phyloP scores from a whole-genome alignment of 352 stramenopile species.

The Globisporangium radiosum region DNA sequence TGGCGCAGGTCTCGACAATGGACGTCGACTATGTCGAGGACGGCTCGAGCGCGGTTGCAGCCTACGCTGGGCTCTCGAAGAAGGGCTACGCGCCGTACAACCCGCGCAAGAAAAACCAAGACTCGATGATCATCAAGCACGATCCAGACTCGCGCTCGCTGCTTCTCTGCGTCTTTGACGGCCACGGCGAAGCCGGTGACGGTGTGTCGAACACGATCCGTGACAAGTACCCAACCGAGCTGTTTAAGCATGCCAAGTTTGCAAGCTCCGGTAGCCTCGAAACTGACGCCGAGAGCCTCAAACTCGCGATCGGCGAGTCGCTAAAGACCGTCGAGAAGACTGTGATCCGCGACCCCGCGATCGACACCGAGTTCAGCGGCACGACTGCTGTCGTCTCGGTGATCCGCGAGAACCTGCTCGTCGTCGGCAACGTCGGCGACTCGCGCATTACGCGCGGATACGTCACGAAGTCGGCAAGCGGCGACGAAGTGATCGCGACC shows the following conservation, averaged over 20 bases:
- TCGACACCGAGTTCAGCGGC: constrained; percentile 92
- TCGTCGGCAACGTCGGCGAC: constrained; percentile 97
- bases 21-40: constrained; percentile 64
- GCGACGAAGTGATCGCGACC: constrained; percentile 22
- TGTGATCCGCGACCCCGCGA: constrained; percentile 85
- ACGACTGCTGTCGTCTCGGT: constrained; percentile 76
- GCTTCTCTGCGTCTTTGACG: constrained; percentile 95
- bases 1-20: constrained; percentile 53
- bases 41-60: constrained; percentile 43
- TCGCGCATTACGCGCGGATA: constrained; percentile 90
- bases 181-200: constrained; percentile 94
- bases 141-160: constrained; percentile 89
- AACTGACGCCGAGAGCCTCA: constrained; percentile 47
- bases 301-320: constrained; percentile 51
- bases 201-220: constrained; percentile 88
- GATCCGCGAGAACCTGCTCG: constrained; percentile 77
- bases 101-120: constrained; percentile 97
- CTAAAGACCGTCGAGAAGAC: constrained; percentile 64
- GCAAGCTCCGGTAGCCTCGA: constrained; percentile 36
- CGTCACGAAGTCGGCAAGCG: constrained; percentile 28
- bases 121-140: constrained; percentile 94
- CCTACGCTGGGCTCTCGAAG: constrained; percentile 77
- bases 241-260: constrained; percentile 90
- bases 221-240: constrained; percentile 82
- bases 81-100: constrained; percentile 91